phyloP scores from a whole-genome alignment of 345 rosid genomes.

The Aquilaria sinensis region DNA sequence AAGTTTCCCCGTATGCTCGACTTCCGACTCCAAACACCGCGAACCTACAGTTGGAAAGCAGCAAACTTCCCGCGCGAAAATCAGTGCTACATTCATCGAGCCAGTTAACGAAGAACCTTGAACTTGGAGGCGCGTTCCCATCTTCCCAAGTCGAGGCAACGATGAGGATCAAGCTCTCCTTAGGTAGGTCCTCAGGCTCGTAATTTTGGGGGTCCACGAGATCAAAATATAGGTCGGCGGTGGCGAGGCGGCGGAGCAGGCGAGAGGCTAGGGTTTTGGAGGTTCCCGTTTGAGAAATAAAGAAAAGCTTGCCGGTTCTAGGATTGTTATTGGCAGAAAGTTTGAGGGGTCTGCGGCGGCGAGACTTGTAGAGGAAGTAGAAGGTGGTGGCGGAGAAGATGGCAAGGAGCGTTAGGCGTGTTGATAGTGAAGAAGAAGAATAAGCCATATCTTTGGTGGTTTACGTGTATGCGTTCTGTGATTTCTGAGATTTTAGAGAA shows the following conservation, averaged over 20 bases:
- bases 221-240: conserved; percentile 44
- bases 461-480: no score
- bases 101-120: conserved; percentile 66
- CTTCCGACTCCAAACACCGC: conserved; percentile 94
- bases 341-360: conserved; percentile 58
- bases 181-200: conserved; percentile 89
- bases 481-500: background rate
- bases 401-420: conserved; percentile 61
- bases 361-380: conserved; percentile 76
- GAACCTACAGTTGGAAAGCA: conserved; percentile 59
- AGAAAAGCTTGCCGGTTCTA: conserved; percentile 57
- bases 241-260: conserved; percentile 33
- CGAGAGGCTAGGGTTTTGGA: conserved; percentile 62
- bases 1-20: conserved; percentile 54
- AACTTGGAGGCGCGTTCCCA: conserved; percentile 65
- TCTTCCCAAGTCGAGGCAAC: conserved; percentile 91
- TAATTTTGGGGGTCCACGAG: conserved; percentile 68
- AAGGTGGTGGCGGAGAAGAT: conserved; percentile 77
- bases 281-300: conserved; percentile 79
- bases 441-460: no score
- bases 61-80: conserved; percentile 78
- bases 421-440: conserved; percentile 37
- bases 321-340: conserved; percentile 28
- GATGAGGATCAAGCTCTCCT: conserved; percentile 52
- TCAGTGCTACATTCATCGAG: conserved; percentile 78